These are phyloP conservation scores for Pythium utonaiense DNA, from an alignment of 352 stramenopile genomes.

Conservation along the genomic window DNA sequence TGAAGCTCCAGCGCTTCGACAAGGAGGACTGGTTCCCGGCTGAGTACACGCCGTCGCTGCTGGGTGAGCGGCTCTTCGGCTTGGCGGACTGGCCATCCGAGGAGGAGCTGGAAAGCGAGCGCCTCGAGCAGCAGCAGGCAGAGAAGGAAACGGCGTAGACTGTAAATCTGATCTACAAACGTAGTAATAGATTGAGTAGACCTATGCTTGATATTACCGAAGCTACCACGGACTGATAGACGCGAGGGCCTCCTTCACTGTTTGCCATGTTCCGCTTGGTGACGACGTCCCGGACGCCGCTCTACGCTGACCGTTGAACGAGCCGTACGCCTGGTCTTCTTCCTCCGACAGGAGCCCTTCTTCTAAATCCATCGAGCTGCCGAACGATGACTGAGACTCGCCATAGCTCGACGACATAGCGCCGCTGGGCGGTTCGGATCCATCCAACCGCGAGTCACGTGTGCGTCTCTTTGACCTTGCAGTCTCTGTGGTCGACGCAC, in stretches of 20 bases:
- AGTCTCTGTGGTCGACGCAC: not conserved
- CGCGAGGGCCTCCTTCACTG: constrained; percentile 49
- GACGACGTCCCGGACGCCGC: constrained; percentile 2
- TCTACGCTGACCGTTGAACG: constrained; percentile 34
- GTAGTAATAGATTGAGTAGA: constrained; percentile 3
- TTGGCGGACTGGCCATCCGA: constrained; percentile 32
- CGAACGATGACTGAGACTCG: constrained; percentile 12
- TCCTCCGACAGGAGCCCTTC: constrained; percentile 67
- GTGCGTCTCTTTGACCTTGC: constrained; percentile 1
- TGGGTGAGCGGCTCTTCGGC: constrained; percentile 36
- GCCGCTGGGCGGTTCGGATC: constrained; percentile 5
- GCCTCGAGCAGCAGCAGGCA: constrained; percentile 3
- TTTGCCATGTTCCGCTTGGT: constrained; percentile 39
- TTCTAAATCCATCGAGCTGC: constrained; percentile 50
- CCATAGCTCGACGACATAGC: constrained; percentile 7
- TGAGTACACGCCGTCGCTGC: constrained; percentile 29
- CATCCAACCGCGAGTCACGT: constrained; percentile 1
- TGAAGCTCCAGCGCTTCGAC: constrained; percentile 35
- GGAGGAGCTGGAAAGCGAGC: constrained; percentile 13
- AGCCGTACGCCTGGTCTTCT: constrained; percentile 66
- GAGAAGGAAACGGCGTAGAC: not conserved
- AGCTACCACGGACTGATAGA: constrained; percentile 76
- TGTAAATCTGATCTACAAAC: not conserved
- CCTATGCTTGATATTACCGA: not conserved
- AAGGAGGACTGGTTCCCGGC: constrained; percentile 34